A percentile compares a stretch with the other conserved stretches of the same genome.
These are phyloP conservation scores for Zarea fungicola DNA, from an alignment of 2,329 filamentous ascomycete species.

Conservation along the genomic window DNA sequence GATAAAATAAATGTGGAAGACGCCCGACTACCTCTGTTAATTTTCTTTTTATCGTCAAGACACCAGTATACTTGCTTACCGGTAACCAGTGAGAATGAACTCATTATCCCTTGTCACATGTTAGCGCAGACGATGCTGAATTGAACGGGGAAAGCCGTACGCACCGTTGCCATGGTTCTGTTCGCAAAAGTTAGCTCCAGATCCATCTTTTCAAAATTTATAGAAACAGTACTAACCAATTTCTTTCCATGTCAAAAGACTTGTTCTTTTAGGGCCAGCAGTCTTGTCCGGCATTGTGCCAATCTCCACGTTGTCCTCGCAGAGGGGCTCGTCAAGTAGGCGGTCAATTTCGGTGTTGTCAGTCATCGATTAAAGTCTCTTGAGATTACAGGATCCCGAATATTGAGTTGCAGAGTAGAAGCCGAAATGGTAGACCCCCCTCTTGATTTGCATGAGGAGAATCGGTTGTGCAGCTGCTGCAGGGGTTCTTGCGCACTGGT, in stretches of 20 bases:
- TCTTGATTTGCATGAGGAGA: not conserved
- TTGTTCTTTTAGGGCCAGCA: not conserved
- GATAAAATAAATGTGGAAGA: conserved; percentile 17
- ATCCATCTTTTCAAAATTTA: not conserved
- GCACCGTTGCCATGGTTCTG: conserved; percentile 18
- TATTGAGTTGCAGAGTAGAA: not conserved
- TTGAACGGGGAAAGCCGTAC: not conserved
- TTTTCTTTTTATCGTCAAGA: too few relatives aligned
- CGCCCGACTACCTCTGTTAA: conserved; percentile 10
- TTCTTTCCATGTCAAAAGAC: conserved; percentile 16
- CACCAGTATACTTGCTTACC: conserved; percentile 9
- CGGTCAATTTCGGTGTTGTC: not conserved
- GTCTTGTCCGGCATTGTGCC: not conserved
- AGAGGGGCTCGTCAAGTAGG: not conserved
- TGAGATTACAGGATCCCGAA: not conserved
- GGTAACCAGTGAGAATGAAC: conserved; percentile 18
- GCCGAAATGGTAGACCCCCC: not conserved
- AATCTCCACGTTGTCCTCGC: not conserved
- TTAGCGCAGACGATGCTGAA: too few relatives aligned
- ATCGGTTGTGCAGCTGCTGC: not conserved
- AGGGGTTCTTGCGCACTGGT: not conserved
- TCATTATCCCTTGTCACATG: conserved; percentile 16
- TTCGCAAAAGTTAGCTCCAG: not conserved
- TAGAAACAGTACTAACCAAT: not conserved
- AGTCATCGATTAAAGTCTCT: not conserved